Percentiles rank a stretch among this genome's conserved stretches.
Evolutionary conservation across 2,329 filamentous ascomycete genomes (phyloP).

Genomic region (Diaporthe ampelina): DNA sequence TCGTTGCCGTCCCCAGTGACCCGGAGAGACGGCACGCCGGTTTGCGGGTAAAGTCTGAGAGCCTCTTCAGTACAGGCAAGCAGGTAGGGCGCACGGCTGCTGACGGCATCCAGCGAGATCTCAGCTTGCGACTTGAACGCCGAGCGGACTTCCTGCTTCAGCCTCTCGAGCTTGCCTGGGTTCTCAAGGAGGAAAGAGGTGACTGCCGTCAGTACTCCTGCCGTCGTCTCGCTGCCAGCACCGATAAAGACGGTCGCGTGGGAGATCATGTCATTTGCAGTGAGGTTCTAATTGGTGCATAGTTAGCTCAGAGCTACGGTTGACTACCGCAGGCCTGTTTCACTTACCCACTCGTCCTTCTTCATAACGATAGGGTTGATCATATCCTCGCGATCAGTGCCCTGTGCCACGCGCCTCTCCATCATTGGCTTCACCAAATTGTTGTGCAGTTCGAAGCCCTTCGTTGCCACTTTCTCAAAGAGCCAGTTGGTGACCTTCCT

Average conservation of each 20-base stretch:
- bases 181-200: conserved; percentile 13
- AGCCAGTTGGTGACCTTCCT: conserved; percentile 23
- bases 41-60: conserved; percentile 5
- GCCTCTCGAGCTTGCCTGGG: not conserved
- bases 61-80: conserved; percentile 17
- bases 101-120: conserved; percentile 2
- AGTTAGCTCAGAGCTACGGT: not conserved
- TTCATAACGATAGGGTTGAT: conserved; percentile 24
- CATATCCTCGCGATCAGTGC: conserved; percentile 3
- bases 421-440: conserved; percentile 12
- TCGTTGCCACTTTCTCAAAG: conserved; percentile 3
- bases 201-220: conserved; percentile 17
- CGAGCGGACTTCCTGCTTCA: conserved; percentile 16
- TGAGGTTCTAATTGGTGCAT: not conserved
- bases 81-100: not conserved
- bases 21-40: not conserved
- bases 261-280: conserved; percentile 10
- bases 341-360: conserved; percentile 23
- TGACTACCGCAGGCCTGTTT: too few species aligned
- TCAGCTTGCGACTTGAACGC: not conserved
- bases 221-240: conserved; percentile 29
- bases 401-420: conserved; percentile 16
- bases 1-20: not conserved
- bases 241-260: conserved; percentile 23
- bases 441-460: conserved; percentile 16